Evolutionary conservation across 352 stramenopile species (phyloP), one percentile per base, ranked within the genome.

Genomic region (Phytophthora pistaciae): DNA sequence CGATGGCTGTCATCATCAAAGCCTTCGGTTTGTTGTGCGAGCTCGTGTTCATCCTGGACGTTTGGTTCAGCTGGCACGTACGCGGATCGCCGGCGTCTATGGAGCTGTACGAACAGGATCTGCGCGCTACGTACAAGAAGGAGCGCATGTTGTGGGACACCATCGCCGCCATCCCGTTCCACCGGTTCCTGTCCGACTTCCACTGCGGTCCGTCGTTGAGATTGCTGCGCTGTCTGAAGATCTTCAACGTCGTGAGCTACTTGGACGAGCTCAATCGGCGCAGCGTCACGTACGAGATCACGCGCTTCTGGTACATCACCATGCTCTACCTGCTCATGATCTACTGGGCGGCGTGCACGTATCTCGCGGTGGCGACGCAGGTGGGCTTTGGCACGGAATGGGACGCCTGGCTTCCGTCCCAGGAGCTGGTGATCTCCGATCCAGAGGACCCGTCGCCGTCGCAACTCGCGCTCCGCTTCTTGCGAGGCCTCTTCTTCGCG

Each of bases 301-400:
- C 86, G 20, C 79, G 83, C 23, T 83, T 91, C 55, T 78, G 72
- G 56, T 79, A 77, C 29, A 80, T 92, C 42, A 84, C 74, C 60
- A 20, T 88, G 46, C 60, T 93, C 13, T 93, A 93, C 23, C 31
- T 82, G 29, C 52, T 91, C 8, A 62, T 74, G 21, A 88, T 92
- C 60, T 93, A 90, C 49, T 92, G 83, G 82, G 64, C 69, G 14
- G 81, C 78, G 0, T 93, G 86, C 36, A 66, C 72, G 0, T 93
- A 88, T 29, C 64, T 92, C 18, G 65, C 70, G 11, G 65, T 89
- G 16, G 66, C 77, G 4, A 76, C 68, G 8, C 21, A 77, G 18
- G 77, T 72, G 6, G 82, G 84, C 0, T 91, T 88, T 38, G 75
- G 77, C 0, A 72, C 75, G 0, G 72, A 84, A 13, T 92, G 84